These are phyloP conservation scores for Ceratobasidium papillatum DNA, from an alignment of 1,284 basidiomycete genomes.

Conservation along the genomic window DNA sequence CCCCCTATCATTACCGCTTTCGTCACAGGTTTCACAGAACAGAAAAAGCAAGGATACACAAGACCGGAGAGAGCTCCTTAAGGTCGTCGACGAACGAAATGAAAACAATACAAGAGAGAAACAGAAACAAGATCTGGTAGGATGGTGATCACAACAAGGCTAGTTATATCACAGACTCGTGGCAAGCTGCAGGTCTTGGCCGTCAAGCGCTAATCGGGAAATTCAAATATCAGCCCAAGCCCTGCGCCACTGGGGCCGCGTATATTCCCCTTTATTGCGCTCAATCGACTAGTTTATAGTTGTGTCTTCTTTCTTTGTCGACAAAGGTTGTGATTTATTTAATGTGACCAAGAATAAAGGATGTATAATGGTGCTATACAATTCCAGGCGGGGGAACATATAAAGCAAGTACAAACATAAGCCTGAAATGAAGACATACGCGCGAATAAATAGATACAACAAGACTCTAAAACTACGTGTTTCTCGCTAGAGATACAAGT, in stretches of 20 bases:
- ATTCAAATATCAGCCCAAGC: background rate
- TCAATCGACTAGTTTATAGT: background rate
- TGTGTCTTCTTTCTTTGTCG: background rate
- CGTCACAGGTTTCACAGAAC: background rate
- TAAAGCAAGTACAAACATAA: constrained; percentile 13
- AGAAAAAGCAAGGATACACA: background rate
- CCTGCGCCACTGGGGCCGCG: background rate
- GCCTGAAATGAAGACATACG: background rate
- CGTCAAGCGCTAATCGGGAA: background rate
- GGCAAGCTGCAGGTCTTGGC: background rate
- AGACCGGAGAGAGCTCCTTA: background rate
- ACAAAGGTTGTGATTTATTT: background rate
- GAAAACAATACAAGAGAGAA: background rate
- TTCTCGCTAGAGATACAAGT: background rate
- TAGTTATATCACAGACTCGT: constrained; percentile 7
- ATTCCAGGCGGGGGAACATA: background rate
- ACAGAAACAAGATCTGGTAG: background rate
- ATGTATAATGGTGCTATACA: background rate
- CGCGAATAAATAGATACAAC: constrained; percentile 8
- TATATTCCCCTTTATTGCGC: background rate
- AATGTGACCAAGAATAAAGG: background rate
- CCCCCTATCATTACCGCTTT: background rate
- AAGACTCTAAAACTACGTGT: background rate
- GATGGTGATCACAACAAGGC: background rate
- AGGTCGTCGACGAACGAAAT: background rate